A percentile compares a stretch with the other conserved stretches of the same genome.
These are phyloP conservation scores for Pseudogymnoascus sp. DNA, from an alignment of 2,329 filamentous ascomycete species.

Conservation along the genomic window DNA sequence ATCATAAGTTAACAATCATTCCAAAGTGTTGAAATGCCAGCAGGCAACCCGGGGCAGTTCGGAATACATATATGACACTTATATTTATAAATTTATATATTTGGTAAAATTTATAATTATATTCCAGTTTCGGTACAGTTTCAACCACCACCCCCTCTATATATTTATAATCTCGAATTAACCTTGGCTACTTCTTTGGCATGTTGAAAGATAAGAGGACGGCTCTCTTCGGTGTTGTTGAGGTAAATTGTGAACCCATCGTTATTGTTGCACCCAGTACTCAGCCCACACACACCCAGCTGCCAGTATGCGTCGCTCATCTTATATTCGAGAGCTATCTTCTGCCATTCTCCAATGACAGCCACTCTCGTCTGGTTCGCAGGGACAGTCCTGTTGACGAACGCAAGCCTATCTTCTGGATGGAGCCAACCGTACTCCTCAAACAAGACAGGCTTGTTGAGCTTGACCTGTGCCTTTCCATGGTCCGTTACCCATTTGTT, in stretches of 20 bases:
- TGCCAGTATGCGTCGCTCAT: conserved; percentile 50
- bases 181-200: conserved; percentile 29
- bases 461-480: conserved; percentile 33
- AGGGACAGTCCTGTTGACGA: conserved; percentile 31
- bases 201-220: conserved; percentile 36
- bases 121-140: not conserved
- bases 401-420: conserved; percentile 37
- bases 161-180: not conserved
- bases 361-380: conserved; percentile 36
- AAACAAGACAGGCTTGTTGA: conserved; percentile 44
- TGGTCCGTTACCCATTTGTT: conserved; percentile 48
- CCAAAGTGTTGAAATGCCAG: not conserved
- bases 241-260: conserved; percentile 50
- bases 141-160: not conserved
- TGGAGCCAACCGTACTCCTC: conserved; percentile 49
- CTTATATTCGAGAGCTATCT: conserved; percentile 37
- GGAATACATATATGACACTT: not conserved
- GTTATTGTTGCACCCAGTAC: conserved; percentile 45
- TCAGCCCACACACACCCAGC: conserved; percentile 41
- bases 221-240: conserved; percentile 38
- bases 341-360: conserved; percentile 42
- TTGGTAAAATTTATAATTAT: not conserved
- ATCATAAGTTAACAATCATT: too few relatives aligned
- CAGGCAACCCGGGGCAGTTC: not conserved
- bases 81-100: not conserved